A percentile compares a stretch with the other conserved stretches of the same genome.
phyloP scores from a whole-genome alignment of 2,329 filamentous ascomycete genomes.

The Metarhizium sp. region DNA sequence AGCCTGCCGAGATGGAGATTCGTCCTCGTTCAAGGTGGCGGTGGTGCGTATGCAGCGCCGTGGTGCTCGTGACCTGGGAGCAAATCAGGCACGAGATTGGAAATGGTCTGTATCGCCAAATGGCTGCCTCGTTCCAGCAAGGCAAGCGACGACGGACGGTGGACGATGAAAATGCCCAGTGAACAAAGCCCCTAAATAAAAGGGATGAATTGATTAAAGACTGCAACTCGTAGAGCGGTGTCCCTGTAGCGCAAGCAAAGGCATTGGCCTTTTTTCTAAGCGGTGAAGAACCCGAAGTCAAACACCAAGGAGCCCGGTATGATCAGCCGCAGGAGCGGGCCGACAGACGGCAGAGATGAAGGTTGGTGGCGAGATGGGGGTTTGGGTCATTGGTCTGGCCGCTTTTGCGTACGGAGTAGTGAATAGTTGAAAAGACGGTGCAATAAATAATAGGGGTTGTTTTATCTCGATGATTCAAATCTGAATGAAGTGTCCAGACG shows the following conservation, averaged over 20 bases:
- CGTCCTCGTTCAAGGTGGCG: neutral
- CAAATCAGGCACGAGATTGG: constrained; percentile 1
- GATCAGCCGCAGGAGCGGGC: neutral
- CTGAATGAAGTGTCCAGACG: too few species aligned
- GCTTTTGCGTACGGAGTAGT: neutral
- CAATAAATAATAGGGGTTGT: neutral
- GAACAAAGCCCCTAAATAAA: too few species aligned
- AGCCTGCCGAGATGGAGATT: neutral
- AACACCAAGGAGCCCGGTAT: neutral
- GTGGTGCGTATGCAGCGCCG: neutral
- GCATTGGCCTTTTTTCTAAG: neutral
- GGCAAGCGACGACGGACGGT: too few species aligned
- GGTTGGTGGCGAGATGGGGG: neutral
- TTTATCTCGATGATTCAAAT: too few species aligned
- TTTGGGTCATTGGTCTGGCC: too few species aligned
- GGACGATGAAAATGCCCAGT: too few species aligned
- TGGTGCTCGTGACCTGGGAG: constrained; percentile 1
- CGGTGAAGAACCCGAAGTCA: neutral
- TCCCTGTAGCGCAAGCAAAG: neutral
- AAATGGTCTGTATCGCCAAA: too few species aligned
- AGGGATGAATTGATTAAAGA: neutral
- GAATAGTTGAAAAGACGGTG: neutral
- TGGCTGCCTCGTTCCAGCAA: too few species aligned
- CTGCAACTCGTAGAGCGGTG: neutral
- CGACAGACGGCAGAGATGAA: neutral